Conservation (phyloP, 768 basidiomycete genomes). For the Lactarius quietus region DNA sequence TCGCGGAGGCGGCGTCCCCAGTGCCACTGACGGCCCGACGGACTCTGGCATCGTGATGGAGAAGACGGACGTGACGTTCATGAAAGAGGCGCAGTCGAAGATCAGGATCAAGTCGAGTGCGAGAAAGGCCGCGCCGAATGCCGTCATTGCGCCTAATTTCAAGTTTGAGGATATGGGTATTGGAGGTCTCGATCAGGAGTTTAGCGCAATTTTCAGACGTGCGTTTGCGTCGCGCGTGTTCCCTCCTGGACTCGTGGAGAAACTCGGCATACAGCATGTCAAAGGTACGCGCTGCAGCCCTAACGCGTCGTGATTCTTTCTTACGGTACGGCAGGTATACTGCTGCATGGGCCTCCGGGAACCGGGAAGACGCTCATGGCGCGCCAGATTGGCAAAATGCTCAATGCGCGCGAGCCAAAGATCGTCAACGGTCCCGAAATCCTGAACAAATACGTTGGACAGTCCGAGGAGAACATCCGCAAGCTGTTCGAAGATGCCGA, state of each 20-base stretch:
- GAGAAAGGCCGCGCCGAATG: conserved; percentile 91
- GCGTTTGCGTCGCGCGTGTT: conserved; percentile 99
- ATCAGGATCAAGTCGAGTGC: conserved; percentile 92
- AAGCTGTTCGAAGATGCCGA: conserved; percentile 99
- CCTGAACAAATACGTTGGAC: conserved; percentile 95
- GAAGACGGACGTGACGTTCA: conserved; percentile 86
- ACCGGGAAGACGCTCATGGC: conserved; percentile 99
- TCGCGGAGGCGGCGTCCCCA: conserved; percentile 35
- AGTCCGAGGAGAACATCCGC: conserved; percentile 95
- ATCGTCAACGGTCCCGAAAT: conserved; percentile 98
- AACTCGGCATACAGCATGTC: conserved; percentile 96
- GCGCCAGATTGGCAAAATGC: conserved; percentile 98
- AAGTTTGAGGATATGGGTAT: conserved; percentile 99
- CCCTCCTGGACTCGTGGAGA: conserved; percentile 93
- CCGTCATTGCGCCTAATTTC: conserved; percentile 96
- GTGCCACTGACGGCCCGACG: conserved; percentile 16
- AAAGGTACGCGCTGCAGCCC: conserved; percentile 66
- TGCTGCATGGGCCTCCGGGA: conserved; percentile 94
- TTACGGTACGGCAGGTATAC: conserved; percentile 56
- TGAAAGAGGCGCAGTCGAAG: conserved; percentile 74
- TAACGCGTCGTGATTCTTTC: background rate
- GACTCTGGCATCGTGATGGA: conserved; percentile 78
- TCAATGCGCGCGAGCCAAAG: conserved; percentile 97
- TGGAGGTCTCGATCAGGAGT: conserved; percentile 93
- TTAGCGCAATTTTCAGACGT: conserved; percentile 94